A percentile compares a stretch with the other conserved stretches of the same genome.
Evolutionary conservation across 306 rosid species (phyloP).

Genomic region (Ceratonia siliqua): DNA sequence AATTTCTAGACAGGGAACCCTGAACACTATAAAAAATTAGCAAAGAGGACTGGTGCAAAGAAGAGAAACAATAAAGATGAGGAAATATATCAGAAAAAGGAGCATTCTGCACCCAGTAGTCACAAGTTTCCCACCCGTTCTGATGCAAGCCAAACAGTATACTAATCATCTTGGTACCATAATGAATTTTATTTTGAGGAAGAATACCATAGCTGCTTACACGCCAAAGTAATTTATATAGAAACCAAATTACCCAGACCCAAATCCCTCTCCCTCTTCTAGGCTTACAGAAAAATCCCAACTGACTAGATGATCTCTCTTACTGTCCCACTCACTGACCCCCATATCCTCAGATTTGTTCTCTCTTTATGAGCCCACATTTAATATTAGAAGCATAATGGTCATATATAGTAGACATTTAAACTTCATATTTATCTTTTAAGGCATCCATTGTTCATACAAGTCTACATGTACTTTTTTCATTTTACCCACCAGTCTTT

Average conservation of each 20-base stretch:
- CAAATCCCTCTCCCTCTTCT: no score
- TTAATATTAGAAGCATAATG: background rate
- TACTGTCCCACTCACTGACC: background rate
- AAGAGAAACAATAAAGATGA: background rate
- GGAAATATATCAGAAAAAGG: no score
- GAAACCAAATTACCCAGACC: no score
- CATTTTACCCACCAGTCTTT: slow-evolving; percentile 8
- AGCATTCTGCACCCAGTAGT: no score
- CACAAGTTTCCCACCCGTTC: background rate
- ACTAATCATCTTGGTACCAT: background rate
- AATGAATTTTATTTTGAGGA: background rate
- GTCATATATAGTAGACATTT: background rate
- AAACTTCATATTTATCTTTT: slow-evolving; percentile 16
- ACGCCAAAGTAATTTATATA: no score
- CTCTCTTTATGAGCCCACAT: background rate
- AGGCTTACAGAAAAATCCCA: background rate
- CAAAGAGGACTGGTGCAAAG: background rate
- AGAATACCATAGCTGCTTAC: background rate
- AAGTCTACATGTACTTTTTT: slow-evolving; percentile 3
- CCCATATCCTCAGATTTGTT: background rate
- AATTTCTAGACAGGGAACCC: no score
- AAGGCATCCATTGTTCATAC: slow-evolving; percentile 1
- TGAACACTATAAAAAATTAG: no score
- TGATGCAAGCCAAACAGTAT: background rate
- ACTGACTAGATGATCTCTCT: background rate